phyloP scores from a whole-genome alignment of 2,329 filamentous ascomycete genomes.

The Cercospora zeae-maydis region DNA sequence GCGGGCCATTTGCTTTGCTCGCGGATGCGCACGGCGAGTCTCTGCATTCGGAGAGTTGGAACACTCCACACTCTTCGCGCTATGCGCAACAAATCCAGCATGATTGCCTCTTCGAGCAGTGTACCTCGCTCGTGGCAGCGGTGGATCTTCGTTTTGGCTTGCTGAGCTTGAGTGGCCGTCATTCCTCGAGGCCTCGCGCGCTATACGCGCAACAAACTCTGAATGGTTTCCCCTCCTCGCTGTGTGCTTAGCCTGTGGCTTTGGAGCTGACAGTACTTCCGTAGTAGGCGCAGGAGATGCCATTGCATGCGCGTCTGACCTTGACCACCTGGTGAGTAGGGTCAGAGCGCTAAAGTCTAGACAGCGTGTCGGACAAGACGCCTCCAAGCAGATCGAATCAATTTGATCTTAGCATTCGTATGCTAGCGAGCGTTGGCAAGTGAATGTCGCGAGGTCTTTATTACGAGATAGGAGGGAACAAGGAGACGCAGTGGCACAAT shows the following conservation, averaged over 20 bases:
- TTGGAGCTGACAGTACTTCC: background rate
- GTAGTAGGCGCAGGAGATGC: background rate
- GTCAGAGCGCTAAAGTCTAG: too few relatives aligned
- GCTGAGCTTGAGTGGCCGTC: too few relatives aligned
- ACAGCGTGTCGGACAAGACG: background rate
- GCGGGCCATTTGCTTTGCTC: background rate
- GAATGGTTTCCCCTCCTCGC: background rate
- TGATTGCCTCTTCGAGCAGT: background rate
- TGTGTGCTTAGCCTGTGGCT: background rate
- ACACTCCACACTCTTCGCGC: background rate
- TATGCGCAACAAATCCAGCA: background rate
- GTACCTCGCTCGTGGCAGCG: background rate
- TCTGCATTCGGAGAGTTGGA: too few relatives aligned
- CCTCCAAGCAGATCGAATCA: background rate
- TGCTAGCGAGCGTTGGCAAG: background rate
- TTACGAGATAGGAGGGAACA: too few relatives aligned
- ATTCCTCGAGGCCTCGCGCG: too few relatives aligned
- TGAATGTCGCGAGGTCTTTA: background rate
- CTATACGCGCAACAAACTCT: background rate
- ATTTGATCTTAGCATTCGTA: background rate
- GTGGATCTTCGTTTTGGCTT: too few relatives aligned
- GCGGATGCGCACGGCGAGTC: background rate
- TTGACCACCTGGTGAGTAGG: too few relatives aligned
- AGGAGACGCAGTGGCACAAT: background rate
- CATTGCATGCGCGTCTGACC: background rate